Evolutionary conservation across 805 yeast species (phyloP).

Genomic region (Ogataea degrootiae): DNA sequence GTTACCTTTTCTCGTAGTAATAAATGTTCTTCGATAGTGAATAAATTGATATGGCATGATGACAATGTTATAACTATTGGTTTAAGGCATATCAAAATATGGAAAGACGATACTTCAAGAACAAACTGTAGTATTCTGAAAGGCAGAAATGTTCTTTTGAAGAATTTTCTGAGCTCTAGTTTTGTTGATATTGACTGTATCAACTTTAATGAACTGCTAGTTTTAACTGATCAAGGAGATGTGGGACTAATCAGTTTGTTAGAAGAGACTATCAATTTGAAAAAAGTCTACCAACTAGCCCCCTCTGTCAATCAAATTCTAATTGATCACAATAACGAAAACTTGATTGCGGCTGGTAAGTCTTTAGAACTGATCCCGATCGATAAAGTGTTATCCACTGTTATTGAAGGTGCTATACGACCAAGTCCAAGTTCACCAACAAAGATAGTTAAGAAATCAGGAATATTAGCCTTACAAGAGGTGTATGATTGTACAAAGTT

Average conservation of each 20-base stretch:
- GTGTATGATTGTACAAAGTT: constrained; percentile 20
- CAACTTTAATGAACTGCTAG: constrained; percentile 33
- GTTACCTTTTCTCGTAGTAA: constrained; percentile 45
- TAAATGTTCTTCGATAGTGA: constrained; percentile 56
- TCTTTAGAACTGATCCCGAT: constrained; percentile 11
- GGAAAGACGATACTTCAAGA: constrained; percentile 37
- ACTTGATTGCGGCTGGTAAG: constrained; percentile 15
- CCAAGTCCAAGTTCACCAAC: constrained; percentile 25
- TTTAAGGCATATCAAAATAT: constrained; percentile 53
- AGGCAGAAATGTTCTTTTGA: constrained; percentile 59
- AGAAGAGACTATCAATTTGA: constrained; percentile 19
- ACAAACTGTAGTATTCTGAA: constrained; percentile 28
- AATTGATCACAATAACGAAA: constrained; percentile 16
- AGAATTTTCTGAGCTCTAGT: constrained; percentile 41
- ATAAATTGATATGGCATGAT: constrained; percentile 52
- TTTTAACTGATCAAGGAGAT: constrained; percentile 32
- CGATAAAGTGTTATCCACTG: constrained; percentile 10
- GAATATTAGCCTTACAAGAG: constrained; percentile 29
- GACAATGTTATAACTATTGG: constrained; percentile 51
- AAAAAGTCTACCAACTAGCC: constrained; percentile 17
- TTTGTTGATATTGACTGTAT: constrained; percentile 39
- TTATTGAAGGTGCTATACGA: constrained; percentile 10
- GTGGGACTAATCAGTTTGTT: constrained; percentile 28
- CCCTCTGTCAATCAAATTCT: constrained; percentile 18
- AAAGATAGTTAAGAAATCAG: constrained; percentile 26